Evolutionary conservation across 2,329 filamentous ascomycete species (phyloP), one percentile per base, ranked within the genome.

Genomic region (Botrytis aclada): DNA sequence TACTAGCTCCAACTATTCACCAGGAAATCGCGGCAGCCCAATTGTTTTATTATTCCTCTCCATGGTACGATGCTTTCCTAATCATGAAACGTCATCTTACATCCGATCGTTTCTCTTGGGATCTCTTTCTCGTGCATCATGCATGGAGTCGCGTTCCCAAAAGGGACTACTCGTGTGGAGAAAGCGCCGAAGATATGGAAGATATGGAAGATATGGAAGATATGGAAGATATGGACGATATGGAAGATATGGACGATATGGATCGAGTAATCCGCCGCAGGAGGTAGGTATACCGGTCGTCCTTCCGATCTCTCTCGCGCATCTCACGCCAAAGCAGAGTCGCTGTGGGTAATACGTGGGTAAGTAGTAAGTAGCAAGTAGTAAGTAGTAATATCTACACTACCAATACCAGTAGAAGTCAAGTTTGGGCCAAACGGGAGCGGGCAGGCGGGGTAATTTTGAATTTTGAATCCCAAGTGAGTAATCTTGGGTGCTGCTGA

Each of bases 1-100:
- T 41, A 41, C 43, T 51, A 51, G 25, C 47, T 51, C 47, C 14
- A n/a, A 10, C 3, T 34, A 32, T 65, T 63, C 37, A 63, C 18
- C 7, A 71, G 60, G 60, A 51, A 43, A 71, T 54, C 43, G 63
- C 63, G 63, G 63, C 63, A 65, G 47, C 34, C 25, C 14, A 41
- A 41, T 10, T 14, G 16, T 34, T n/a, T 45, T 20, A 20, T 45
- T 51, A 5, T 6, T 51, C 4, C 58, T 61, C 58, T 9, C 0
- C 56, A 60, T 25, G 32, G 34, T 25, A 60, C 32, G 58, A 60
- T 60, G 10, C 14, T 37, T 25, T 25, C 32, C 20, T 25, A n/a
- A n/a, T 29, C 14, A 63, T 41, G n/a, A 54, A 32, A 61, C 71
- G 71, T 58, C 71, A 72, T 47, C 54, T 32, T 58, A 20, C 70